Evolutionary conservation across 2,329 filamentous ascomycete species (phyloP), one percentile per base, ranked within the genome.

Genomic region (Pseudohalonectria lignicola): DNA sequence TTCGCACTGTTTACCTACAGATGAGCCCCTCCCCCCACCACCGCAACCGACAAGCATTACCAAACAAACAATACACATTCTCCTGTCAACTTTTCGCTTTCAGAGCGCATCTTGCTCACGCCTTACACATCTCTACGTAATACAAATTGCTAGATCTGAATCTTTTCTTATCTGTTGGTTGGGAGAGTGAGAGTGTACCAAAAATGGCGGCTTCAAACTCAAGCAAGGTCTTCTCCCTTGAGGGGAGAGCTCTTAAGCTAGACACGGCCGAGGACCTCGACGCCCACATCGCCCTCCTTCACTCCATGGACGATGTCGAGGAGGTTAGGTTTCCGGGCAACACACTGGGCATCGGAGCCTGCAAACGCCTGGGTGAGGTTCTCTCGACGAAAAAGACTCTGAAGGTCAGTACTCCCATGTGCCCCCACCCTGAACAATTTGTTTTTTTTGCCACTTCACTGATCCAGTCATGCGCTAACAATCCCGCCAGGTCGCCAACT

Each of bases 161-260:
- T n/a, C n/a, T n/a, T n/a, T n/a, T n/a, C n/a, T n/a, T n/a, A n/a
- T n/a, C n/a, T n/a, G n/a, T n/a, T n/a, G n/a, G n/a, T n/a, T n/a
- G n/a, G n/a, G n/a, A n/a, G n/a, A n/a, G n/a, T n/a, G n/a, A n/a
- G n/a, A n/a, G n/a, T n/a, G n/a, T n/a, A n/a, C n/a, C n/a, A n/a
- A n/a, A n/a, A n/a, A n/a, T n/a, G n/a, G n/a, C n/a, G n/a, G n/a
- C n/a, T n/a, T n/a, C n/a, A 18, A 38, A 21, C 30, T 16, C 36
- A 23, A 18, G 16, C 20, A 87, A 83, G 59, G 58, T 86, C 54
- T 96, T 95, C 66, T 88, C 87, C 50, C 78, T 96, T 49, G 85
- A 94, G 62, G 87, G 85, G 61, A 92, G 83, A 67, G 82, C 82
- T 53, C 75, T 96, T 52, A 95, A 94, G 71, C 83, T 98, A 55